These are phyloP conservation scores for Elymus sibiricus DNA, from an alignment of 176 grass and related monocot genomes.

Conservation along the genomic window DNA sequence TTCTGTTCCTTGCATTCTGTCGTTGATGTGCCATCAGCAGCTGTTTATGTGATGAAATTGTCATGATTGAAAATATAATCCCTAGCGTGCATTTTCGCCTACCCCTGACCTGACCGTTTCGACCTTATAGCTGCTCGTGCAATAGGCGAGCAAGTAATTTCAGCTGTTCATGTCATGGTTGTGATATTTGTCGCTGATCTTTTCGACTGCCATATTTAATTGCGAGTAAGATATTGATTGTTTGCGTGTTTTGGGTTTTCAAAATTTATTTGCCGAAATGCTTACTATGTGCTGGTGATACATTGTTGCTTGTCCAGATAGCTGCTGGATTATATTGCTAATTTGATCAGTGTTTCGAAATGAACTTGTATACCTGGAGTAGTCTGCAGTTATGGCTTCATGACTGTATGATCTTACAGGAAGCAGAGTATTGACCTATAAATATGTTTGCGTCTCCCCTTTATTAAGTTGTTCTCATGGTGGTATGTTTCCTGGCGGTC, in stretches of 20 bases:
- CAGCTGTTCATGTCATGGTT: neutral
- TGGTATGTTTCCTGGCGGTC: too few species aligned
- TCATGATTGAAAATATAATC: neutral
- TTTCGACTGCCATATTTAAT: neutral
- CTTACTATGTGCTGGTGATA: neutral
- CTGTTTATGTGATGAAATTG: neutral
- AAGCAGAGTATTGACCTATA: neutral
- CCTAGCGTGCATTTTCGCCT: neutral
- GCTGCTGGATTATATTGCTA: neutral
- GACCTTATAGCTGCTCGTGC: neutral
- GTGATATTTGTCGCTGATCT: neutral
- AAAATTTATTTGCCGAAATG: neutral
- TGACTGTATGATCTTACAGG: neutral
- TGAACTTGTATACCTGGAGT: neutral
- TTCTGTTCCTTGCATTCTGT: neutral
- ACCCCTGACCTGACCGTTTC: neutral
- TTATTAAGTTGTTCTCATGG: neutral
- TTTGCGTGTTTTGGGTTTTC: slow-evolving; percentile 12
- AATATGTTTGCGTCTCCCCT: neutral
- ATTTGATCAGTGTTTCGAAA: neutral
- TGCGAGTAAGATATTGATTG: neutral
- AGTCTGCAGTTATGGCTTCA: neutral
- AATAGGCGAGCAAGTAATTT: neutral
- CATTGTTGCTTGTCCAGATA: neutral
- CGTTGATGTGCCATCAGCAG: neutral